A percentile compares a stretch with the other conserved stretches of the same genome.
These are phyloP conservation scores for Tolypocladium capitatum DNA, from an alignment of 2,329 filamentous ascomycete genomes.

Conservation along the genomic window DNA sequence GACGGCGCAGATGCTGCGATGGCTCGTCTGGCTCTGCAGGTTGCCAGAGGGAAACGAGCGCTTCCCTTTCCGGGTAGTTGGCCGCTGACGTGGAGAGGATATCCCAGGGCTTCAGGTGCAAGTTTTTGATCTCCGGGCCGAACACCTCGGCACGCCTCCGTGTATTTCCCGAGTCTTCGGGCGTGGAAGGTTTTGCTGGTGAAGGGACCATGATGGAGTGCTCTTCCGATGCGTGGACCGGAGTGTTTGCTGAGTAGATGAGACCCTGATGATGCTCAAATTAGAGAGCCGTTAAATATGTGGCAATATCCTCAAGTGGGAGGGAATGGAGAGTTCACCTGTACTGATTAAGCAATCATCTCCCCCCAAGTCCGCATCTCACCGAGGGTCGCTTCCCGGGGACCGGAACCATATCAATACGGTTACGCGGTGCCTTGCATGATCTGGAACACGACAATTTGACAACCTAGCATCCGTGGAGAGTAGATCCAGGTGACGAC, in stretches of 20 bases:
- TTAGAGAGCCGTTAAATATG: not conserved
- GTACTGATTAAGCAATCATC: not conserved
- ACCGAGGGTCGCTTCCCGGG: not conserved
- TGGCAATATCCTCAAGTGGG: not conserved
- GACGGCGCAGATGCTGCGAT: not conserved
- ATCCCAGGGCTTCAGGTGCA: constrained; percentile 20
- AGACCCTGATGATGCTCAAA: not conserved
- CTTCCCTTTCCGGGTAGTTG: constrained; percentile 17
- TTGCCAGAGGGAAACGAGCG: constrained; percentile 23
- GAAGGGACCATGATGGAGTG: not conserved
- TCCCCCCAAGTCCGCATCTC: not conserved
- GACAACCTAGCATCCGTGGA: not conserved
- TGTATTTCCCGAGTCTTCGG: not conserved
- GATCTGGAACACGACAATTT: not conserved
- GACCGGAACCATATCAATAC: not conserved
- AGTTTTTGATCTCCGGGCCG: constrained; percentile 12
- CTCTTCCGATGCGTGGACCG: not conserved
- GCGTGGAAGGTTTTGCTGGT: not conserved
- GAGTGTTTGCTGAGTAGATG: not conserved
- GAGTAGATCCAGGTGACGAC: not conserved
- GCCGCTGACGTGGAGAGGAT: constrained; percentile 15
- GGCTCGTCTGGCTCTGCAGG: constrained; percentile 1
- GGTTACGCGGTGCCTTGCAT: not conserved
- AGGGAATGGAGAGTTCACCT: no score
- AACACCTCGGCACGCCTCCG: constrained; percentile 13